phyloP scores from a whole-genome alignment of 1,284 basidiomycete species.

The Tremellales sp. region DNA sequence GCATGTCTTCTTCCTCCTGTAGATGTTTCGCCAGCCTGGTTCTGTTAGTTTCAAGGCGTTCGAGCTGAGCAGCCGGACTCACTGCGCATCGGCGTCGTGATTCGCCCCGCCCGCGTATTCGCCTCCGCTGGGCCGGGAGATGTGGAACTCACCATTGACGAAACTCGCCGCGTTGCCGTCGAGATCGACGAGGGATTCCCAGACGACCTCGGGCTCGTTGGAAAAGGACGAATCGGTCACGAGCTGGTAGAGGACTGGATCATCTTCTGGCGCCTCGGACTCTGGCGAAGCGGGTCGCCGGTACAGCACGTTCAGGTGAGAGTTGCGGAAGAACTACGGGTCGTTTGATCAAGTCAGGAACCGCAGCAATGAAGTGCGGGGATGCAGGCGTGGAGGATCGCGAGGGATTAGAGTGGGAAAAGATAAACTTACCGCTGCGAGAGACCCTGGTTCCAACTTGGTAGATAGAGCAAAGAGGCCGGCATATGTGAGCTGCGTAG shows the following conservation, averaged over 20 bases:
- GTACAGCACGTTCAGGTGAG: conserved; percentile 82
- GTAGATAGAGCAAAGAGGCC: conserved; percentile 52
- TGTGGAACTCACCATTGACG: conserved; percentile 64
- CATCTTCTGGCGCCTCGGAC: conserved; percentile 4
- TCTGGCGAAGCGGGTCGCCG: conserved; percentile 50
- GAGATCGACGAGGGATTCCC: conserved; percentile 84
- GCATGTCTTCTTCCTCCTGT: conserved; percentile 18
- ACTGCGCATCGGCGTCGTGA: conserved; percentile 54
- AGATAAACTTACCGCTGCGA: conserved; percentile 37
- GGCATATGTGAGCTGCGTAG: conserved; percentile 60
- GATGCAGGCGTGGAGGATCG: conserved; percentile 15
- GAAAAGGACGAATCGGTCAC: conserved; percentile 78
- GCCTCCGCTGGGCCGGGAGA: conserved; percentile 66
- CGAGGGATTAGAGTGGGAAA: conserved; percentile 41
- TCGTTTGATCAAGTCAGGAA: conserved; percentile 47
- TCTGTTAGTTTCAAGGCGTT: conserved; percentile 5
- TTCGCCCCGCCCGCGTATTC: conserved; percentile 62
- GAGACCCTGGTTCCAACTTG: conserved; percentile 27
- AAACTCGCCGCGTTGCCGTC: conserved; percentile 72
- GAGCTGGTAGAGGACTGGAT: conserved; percentile 64
- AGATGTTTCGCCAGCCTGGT: conserved; percentile 8
- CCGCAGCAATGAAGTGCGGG: conserved; percentile 52
- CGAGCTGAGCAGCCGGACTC: conserved; percentile 31
- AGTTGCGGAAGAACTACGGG: conserved; percentile 68
- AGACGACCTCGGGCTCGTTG: conserved; percentile 71